A percentile compares a stretch with the other conserved stretches of the same genome.
Evolutionary conservation across 2,329 filamentous ascomycete genomes (phyloP).

Genomic region (Chlorencoelia australis): DNA sequence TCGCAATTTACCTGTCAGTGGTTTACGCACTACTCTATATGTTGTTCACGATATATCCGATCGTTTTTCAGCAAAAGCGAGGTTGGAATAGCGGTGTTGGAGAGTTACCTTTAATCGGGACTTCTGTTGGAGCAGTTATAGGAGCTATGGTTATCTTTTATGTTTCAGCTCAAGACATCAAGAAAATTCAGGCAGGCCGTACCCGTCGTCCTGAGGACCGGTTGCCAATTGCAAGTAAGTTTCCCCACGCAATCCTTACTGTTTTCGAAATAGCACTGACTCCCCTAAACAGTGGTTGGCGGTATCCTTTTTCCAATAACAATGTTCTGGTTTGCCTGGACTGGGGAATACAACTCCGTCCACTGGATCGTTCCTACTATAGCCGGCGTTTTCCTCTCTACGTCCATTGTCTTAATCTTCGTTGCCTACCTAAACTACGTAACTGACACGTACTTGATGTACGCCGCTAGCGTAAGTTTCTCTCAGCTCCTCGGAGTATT

Average conservation of each 20-base stretch:
- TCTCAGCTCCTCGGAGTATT: too few relatives aligned
- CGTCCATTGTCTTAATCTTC: conserved; percentile 37
- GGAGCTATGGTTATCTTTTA: conserved; percentile 37
- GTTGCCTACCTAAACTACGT: conserved; percentile 47
- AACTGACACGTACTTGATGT: conserved; percentile 33
- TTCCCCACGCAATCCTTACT: too few relatives aligned
- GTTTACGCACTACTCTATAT: conserved; percentile 24
- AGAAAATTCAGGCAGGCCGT: conserved; percentile 23
- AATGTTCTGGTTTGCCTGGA: conserved; percentile 42
- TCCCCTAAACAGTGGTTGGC: conserved; percentile 37
- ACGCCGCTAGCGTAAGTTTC: conserved; percentile 36
- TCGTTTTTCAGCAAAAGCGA: conserved; percentile 29
- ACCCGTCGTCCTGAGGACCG: conserved; percentile 35
- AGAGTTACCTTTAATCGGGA: conserved; percentile 57
- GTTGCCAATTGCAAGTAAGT: conserved; percentile 44
- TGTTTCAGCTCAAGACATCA: conserved; percentile 28
- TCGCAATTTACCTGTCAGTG: conserved; percentile 68
- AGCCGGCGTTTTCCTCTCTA: conserved; percentile 33
- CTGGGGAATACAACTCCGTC: conserved; percentile 37
- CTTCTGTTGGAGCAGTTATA: conserved; percentile 36
- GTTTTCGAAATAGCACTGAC: conserved; percentile 27
- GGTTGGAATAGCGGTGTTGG: conserved; percentile 39
- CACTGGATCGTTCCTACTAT: conserved; percentile 37
- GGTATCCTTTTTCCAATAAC: conserved; percentile 41
- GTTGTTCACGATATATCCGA: conserved; percentile 25